Evolutionary conservation across 768 basidiomycete genomes (phyloP).

Genomic region (Tephrocybe sp.): DNA sequence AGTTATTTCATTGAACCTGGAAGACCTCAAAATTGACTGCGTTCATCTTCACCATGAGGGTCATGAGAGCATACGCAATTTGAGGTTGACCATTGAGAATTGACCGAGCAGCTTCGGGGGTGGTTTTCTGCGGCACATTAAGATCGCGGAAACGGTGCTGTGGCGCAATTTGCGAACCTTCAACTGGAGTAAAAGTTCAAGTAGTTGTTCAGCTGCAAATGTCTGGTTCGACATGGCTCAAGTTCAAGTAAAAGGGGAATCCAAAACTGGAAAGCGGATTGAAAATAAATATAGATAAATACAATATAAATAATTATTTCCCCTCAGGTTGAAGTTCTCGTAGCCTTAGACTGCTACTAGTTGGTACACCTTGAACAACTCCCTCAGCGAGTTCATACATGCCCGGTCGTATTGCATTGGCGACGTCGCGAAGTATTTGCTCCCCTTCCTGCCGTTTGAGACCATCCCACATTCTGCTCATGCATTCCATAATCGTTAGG

Average conservation of each 20-base stretch:
- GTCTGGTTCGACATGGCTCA: conserved; percentile 54
- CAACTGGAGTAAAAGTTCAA: conserved; percentile 73
- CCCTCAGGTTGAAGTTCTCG: too few relatives aligned
- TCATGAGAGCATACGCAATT: conserved; percentile 74
- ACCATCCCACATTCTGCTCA: neutral
- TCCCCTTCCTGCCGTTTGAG: neutral
- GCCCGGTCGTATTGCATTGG: neutral
- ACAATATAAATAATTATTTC: neutral
- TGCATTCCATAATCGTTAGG: neutral
- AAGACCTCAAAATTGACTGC: conserved; percentile 74
- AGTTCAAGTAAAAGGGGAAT: too few relatives aligned
- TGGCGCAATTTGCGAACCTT: conserved; percentile 40
- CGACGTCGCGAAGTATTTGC: neutral
- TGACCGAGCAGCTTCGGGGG: conserved; percentile 61
- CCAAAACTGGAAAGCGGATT: too few relatives aligned
- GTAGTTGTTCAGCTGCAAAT: conserved; percentile 60
- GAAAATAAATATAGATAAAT: neutral
- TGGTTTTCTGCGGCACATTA: conserved; percentile 55
- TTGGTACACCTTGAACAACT: neutral
- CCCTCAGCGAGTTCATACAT: neutral
- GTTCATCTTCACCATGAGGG: conserved; percentile 75
- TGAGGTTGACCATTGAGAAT: conserved; percentile 73
- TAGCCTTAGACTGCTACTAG: too few relatives aligned
- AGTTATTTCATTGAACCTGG: conserved; percentile 44
- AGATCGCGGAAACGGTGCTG: neutral